phyloP scores from a whole-genome alignment of 2,329 filamentous ascomycete genomes.

The Aspergillus fijiensis region DNA sequence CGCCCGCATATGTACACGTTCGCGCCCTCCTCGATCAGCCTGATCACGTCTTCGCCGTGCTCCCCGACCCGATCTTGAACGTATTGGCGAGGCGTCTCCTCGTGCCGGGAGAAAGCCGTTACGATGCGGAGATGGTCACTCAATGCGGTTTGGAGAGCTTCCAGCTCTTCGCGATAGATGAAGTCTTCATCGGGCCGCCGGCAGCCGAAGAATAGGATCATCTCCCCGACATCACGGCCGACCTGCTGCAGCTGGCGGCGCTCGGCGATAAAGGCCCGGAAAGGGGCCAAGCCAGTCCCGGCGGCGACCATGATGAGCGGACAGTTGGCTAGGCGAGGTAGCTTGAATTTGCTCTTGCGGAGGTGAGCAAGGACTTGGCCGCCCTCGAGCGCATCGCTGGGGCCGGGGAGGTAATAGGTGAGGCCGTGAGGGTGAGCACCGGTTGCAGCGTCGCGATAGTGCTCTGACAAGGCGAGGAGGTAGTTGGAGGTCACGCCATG shows the following conservation, averaged over 20 bases:
- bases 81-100: constrained; percentile 28
- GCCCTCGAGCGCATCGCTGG: constrained; percentile 86
- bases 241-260: constrained; percentile 37
- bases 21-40: constrained; percentile 38
- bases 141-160: constrained; percentile 22
- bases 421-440: constrained; percentile 68
- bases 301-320: constrained; percentile 56
- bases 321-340: constrained; percentile 54
- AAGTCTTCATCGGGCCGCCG: constrained; percentile 38
- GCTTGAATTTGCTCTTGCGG: constrained; percentile 94
- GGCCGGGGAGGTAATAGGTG: constrained; percentile 77
- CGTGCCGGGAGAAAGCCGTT: constrained; percentile 30
- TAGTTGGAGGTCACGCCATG: constrained; percentile 94
- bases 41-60: constrained; percentile 29
- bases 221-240: constrained; percentile 38
- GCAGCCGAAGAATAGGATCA: constrained; percentile 47
- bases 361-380: constrained; percentile 88
- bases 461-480: constrained; percentile 61
- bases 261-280: constrained; percentile 47
- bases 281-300: constrained; percentile 53
- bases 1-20: constrained; percentile 45
- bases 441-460: constrained; percentile 60
- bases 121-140: constrained; percentile 21
- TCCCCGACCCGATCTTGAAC: constrained; percentile 43
- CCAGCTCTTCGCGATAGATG: constrained; percentile 35